A percentile compares a stretch with the other conserved stretches of the same genome.
Evolutionary conservation across 208 protist genomes (phyloP).

Genomic region (Herpetomonas samuelpessoai): DNA sequence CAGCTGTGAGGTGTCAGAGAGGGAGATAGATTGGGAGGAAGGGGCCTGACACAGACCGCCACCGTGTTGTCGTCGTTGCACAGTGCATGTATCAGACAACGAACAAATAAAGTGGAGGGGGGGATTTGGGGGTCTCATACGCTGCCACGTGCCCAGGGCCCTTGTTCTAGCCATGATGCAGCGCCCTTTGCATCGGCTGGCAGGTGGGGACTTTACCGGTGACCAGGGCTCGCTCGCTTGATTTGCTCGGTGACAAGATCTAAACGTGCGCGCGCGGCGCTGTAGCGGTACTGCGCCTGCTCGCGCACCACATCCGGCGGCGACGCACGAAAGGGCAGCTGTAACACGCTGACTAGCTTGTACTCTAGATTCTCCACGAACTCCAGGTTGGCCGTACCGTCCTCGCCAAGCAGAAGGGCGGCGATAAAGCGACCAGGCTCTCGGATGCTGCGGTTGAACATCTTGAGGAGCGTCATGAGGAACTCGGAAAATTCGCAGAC

Average conservation of each 20-base stretch:
- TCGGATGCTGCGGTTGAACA: constrained; percentile 92
- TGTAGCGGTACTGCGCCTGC: constrained; percentile 93
- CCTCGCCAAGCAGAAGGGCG: constrained; percentile 78
- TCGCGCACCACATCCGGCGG: constrained; percentile 85
- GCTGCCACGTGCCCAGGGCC: too few species aligned
- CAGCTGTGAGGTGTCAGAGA: too few species aligned
- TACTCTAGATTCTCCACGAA: constrained; percentile 95
- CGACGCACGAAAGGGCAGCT: constrained; percentile 86
- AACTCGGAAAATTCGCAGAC: constrained; percentile 94
- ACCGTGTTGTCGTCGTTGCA: too few species aligned
- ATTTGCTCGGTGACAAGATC: constrained; percentile 89
- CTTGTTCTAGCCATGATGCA: too few species aligned
- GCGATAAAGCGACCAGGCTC: constrained; percentile 87
- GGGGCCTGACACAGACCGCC: neutral
- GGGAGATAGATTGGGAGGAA: neutral
- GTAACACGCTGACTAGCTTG: constrained; percentile 93
- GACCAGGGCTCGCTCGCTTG: constrained; percentile 68
- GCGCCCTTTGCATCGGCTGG: too few species aligned
- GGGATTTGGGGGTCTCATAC: too few species aligned
- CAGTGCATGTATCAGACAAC: too few species aligned
- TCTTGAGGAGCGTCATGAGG: constrained; percentile 89
- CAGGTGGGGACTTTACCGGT: too few species aligned
- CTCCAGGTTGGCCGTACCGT: constrained; percentile 87
- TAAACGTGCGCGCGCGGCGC: constrained; percentile 79
- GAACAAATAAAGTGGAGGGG: too few species aligned